These are phyloP conservation scores for Dothidotthia symphoricarpi DNA, from an alignment of 2,329 filamentous ascomycete genomes.

Conservation along the genomic window DNA sequence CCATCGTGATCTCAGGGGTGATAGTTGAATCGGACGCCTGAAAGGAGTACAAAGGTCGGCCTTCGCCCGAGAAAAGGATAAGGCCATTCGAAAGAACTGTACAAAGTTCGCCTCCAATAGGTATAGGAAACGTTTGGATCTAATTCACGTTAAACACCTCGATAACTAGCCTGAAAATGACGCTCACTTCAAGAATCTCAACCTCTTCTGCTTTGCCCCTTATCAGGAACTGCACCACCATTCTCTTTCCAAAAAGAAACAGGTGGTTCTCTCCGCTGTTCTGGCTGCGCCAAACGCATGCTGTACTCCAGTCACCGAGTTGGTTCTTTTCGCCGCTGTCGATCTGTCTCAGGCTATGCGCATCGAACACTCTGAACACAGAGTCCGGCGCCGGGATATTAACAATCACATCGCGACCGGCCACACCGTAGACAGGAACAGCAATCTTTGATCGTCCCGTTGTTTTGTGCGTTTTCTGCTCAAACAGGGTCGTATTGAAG, in stretches of 20 bases:
- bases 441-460: slow-evolving; percentile 32
- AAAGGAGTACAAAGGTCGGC: slow-evolving; percentile 30
- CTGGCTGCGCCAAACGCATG: slow-evolving; percentile 29
- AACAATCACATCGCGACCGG: slow-evolving; percentile 24
- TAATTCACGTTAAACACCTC: no score
- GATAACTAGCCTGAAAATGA: no score
- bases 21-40: slow-evolving; percentile 22
- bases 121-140: slow-evolving; percentile 30
- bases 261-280: slow-evolving; percentile 28
- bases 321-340: slow-evolving; percentile 22
- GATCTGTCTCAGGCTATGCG: slow-evolving; percentile 13
- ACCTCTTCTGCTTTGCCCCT: slow-evolving; percentile 8
- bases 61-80: slow-evolving; percentile 30
- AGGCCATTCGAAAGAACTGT: slow-evolving; percentile 19
- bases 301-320: slow-evolving; percentile 32
- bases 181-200: slow-evolving; percentile 26
- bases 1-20: slow-evolving; percentile 19
- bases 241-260: slow-evolving; percentile 34
- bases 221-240: slow-evolving; percentile 29
- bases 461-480: slow-evolving; percentile 17
- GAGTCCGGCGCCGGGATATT: slow-evolving; percentile 34
- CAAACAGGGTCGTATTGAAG: slow-evolving; percentile 8
- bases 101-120: slow-evolving; percentile 30
- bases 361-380: slow-evolving; percentile 25
- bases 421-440: slow-evolving; percentile 23